These are phyloP conservation scores for Candida germanica DNA, from an alignment of 805 yeast genomes.

Conservation along the genomic window DNA sequence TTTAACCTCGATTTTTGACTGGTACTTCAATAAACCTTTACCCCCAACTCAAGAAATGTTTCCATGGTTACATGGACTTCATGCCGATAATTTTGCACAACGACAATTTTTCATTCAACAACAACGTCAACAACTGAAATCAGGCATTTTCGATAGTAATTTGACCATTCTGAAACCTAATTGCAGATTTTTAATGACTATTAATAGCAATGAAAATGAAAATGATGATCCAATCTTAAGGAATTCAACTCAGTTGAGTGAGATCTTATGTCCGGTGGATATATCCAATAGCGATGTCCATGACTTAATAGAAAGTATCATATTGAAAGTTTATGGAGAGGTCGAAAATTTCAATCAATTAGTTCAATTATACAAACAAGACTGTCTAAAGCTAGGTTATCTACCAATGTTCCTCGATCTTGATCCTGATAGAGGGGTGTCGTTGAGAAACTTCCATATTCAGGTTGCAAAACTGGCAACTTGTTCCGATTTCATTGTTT, in stretches of 20 bases:
- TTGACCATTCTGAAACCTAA: conserved; percentile 7
- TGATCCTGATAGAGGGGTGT: conserved; percentile 71
- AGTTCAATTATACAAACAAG: conserved; percentile 33
- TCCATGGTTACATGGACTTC: conserved; percentile 89
- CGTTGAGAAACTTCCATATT: conserved; percentile 79
- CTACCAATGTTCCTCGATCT: conserved; percentile 54
- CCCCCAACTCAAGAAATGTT: conserved; percentile 72
- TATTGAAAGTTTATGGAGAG: conserved; percentile 16
- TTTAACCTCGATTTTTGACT: conserved; percentile 22
- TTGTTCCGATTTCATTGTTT: conserved; percentile 74
- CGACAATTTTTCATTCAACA: conserved; percentile 41
- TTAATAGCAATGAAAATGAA: conserved; percentile 15
- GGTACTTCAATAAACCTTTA: conserved; percentile 38
- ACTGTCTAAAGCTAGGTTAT: conserved; percentile 40
- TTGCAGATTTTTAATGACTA: conserved; percentile 41
- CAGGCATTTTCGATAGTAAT: background rate
- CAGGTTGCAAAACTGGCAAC: conserved; percentile 80
- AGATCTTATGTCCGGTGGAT: conserved; percentile 50
- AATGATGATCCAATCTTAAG: conserved; percentile 31
- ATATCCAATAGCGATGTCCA: conserved; percentile 36
- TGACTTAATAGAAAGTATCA: conserved; percentile 17
- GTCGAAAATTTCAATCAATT: conserved; percentile 16
- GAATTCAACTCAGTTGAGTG: conserved; percentile 53
- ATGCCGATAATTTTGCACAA: conserved; percentile 54
- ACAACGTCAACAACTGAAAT: conserved; percentile 16